phyloP scores from a whole-genome alignment of 1,139 yeast species.

The Pichia sp. region DNA sequence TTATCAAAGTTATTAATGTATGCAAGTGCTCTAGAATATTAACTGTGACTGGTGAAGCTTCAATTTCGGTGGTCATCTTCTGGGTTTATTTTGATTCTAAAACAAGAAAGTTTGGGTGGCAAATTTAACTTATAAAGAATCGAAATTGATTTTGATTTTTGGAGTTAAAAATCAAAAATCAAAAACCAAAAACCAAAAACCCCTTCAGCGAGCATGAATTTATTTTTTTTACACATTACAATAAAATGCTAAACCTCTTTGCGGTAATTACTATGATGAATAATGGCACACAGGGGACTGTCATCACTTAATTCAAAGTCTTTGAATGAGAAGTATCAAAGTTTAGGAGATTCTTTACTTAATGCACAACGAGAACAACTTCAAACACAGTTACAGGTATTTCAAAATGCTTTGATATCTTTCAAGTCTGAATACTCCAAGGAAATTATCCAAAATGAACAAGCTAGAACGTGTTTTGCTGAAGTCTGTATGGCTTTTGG shows the following conservation, averaged over 20 bases:
- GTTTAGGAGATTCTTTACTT: constrained; percentile 28
- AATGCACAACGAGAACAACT: constrained; percentile 45
- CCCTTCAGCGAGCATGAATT: background rate
- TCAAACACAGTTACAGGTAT: constrained; percentile 52
- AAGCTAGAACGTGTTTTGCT: constrained; percentile 64
- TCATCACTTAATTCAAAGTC: constrained; percentile 15
- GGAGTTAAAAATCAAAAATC: background rate
- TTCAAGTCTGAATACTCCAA: constrained; percentile 59
- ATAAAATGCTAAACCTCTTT: background rate
- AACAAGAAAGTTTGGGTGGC: background rate
- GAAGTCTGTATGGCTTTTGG: constrained; percentile 74
- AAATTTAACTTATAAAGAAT: background rate
- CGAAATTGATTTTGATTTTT: background rate
- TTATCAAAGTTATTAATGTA: constrained; percentile 33
- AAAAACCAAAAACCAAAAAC: background rate
- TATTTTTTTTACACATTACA: background rate
- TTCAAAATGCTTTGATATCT: constrained; percentile 52
- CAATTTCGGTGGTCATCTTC: constrained; percentile 8
- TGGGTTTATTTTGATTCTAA: background rate
- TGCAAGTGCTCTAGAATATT: constrained; percentile 6
- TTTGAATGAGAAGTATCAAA: constrained; percentile 22
- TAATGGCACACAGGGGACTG: constrained; percentile 17
- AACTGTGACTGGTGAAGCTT: constrained; percentile 1
- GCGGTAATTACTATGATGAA: background rate
- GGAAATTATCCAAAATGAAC: constrained; percentile 58